Base-by-base conservation (phyloP, 1,284 basidiomycete genomes). In the Ceratobasidium sp. region DNA sequence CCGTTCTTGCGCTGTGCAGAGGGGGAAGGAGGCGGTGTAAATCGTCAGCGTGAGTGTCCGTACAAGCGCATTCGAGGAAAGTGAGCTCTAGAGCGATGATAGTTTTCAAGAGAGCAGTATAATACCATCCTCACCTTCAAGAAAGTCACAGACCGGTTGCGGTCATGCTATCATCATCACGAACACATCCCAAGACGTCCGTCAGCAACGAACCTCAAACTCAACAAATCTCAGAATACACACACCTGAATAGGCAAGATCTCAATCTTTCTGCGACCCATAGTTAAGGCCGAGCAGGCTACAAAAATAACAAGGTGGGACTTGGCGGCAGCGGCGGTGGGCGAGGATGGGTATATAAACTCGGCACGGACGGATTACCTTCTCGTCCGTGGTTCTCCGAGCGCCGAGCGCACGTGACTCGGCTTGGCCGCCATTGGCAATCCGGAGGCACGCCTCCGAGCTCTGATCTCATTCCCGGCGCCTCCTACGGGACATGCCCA, bases 241-340 rank as follows among this genome's bases (percentile, higher is more conserved):
- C 91, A 82, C 81, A 93, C 92, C 46, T 90, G 90, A 82, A 96
- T 96, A 80, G 94, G 94, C 82, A 93, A 91, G 79, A 96, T 96
- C 85, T 94, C 93, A 83, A 96, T 96, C 89, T 96, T 96, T 87
- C 95, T 88, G 83, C 94, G 88, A 79, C 95, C 95, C 95, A 95
- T 95, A 56, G 42, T 65, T 54, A 52, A 12, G 13, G 17, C 61
- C 13, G 20, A 17, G 42, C 26, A 23, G 20, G 42, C 23, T 20
- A 44, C 59, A 65, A 75, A 73, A 73, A 73, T 73, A 73, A 73
- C 33, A 28, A 23, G 40, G 38, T 33, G 38, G 52, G 68, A 70
- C 68, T 57, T 70, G 68, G 68, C 68, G 23, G 50, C n/a, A 54
- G 50, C 40, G 26, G 67, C 17, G 67, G 50, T 33, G 33, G 52